Conservation (phyloP, 257 asterid species). For the Gentiana straminea region DNA sequence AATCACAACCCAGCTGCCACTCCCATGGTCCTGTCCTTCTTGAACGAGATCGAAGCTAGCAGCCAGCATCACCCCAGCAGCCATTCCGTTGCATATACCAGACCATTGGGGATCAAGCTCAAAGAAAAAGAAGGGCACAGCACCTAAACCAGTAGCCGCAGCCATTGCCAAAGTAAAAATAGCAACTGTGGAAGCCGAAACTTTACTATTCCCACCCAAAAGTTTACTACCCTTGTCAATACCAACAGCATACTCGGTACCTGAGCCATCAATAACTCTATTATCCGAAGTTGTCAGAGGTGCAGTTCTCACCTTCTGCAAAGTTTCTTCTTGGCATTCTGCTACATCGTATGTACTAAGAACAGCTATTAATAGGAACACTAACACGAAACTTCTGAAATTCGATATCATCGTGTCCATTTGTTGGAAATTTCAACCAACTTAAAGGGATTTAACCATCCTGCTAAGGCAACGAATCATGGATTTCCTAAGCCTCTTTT, state of each 20-base stretch:
- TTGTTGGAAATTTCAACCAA: conserved; percentile 6
- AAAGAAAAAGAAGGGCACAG: conserved; percentile 88
- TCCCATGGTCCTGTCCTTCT: conserved; percentile 94
- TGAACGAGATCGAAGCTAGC: conserved; percentile 98
- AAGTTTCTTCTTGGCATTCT: conserved; percentile 29
- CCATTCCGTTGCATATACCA: conserved; percentile 97
- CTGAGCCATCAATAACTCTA: conserved; percentile 86
- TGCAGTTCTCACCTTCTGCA: conserved; percentile 45
- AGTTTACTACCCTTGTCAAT: conserved; percentile 27
- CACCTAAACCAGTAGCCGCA: conserved; percentile 97
- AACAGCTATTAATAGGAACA: conserved; percentile 29
- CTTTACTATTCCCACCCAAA: conserved; percentile 43
- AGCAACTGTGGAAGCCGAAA: conserved; percentile 85
- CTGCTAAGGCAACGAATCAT: conserved; percentile 10
- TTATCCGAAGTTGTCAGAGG: conserved; percentile 51
- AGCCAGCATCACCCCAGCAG: conserved; percentile 98
- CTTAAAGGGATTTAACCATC: neutral
- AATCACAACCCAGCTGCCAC: conserved; percentile 92
- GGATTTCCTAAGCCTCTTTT: neutral
- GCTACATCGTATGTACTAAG: conserved; percentile 25
- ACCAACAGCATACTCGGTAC: conserved; percentile 44
- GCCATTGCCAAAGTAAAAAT: conserved; percentile 89
- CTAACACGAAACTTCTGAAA: conserved; percentile 24
- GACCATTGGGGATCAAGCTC: conserved; percentile 98
- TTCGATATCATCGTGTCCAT: conserved; percentile 29